phyloP scores from a whole-genome alignment of 306 rosid species.

The Acacia crassicarpa region DNA sequence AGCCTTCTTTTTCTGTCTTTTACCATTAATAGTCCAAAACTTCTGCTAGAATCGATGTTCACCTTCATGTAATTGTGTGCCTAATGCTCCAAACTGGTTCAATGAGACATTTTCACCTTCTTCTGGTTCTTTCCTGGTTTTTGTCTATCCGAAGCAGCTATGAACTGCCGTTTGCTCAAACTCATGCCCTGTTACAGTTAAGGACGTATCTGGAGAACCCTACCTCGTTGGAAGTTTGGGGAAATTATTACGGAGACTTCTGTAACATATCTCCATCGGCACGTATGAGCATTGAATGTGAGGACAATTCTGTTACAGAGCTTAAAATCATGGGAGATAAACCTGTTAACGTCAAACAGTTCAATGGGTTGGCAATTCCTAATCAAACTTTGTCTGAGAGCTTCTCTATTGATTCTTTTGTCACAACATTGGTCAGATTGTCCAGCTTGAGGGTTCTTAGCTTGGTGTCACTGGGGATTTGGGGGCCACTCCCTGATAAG shows the following conservation, averaged over 20 bases:
- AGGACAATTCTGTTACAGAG: slow-evolving; percentile 58
- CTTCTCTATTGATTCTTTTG: slow-evolving; percentile 72
- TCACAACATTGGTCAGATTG: slow-evolving; percentile 72
- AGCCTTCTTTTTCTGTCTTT: slow-evolving; percentile 16
- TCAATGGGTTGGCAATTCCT: slow-evolving; percentile 67
- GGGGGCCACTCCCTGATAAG: slow-evolving; percentile 83
- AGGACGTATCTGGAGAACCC: slow-evolving; percentile 78
- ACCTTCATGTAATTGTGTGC: slow-evolving; percentile 9
- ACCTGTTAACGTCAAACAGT: slow-evolving; percentile 38
- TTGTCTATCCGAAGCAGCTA: slow-evolving; percentile 46
- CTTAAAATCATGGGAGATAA: slow-evolving; percentile 80
- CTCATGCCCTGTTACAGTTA: slow-evolving; percentile 58
- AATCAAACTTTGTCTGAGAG: slow-evolving; percentile 63
- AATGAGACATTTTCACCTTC: slow-evolving; percentile 51
- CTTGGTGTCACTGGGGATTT: slow-evolving; percentile 79
- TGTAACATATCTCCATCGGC: slow-evolving; percentile 57
- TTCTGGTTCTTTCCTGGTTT: slow-evolving; percentile 50
- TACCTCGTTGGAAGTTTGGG: slow-evolving; percentile 51
- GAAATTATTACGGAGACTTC: slow-evolving; percentile 49
- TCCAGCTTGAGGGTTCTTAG: slow-evolving; percentile 73
- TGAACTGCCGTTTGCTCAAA: slow-evolving; percentile 60
- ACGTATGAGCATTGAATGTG: slow-evolving; percentile 58
- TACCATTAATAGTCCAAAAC: slow-evolving; percentile 6
- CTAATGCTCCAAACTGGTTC: slow-evolving; percentile 23
- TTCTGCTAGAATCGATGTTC: slow-evolving; percentile 20